Conservation (phyloP, 352 stramenopile species). For the Phytopythium ostracodes region DNA sequence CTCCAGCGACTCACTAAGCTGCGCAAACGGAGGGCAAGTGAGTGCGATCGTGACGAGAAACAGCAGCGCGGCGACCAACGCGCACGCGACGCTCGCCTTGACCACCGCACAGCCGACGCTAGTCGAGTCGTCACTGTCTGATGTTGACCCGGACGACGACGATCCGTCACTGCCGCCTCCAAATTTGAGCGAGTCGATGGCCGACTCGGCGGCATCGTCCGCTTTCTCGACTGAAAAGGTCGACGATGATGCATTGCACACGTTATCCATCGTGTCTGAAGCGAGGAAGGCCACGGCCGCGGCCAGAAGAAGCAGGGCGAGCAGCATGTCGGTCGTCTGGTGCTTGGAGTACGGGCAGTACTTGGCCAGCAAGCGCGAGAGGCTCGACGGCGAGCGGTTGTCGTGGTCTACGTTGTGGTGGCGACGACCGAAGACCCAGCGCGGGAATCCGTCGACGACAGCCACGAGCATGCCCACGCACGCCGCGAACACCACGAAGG, state of each 20-base stretch:
- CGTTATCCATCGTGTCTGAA: constrained; percentile 4
- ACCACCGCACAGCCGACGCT: neutral
- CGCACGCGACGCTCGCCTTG: constrained; percentile 10
- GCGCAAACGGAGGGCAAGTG: constrained; percentile 10
- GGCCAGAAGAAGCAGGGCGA: constrained; percentile 1
- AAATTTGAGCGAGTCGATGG: constrained; percentile 4
- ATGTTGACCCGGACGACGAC: neutral
- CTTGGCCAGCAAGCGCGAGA: neutral
- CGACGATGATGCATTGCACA: neutral
- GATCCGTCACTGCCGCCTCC: constrained; percentile 8
- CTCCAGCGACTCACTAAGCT: neutral
- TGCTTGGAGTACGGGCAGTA: constrained; percentile 5
- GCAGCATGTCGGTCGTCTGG: constrained; percentile 3
- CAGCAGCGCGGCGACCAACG: constrained; percentile 8
- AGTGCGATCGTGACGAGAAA: constrained; percentile 21
- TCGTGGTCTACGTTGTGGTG: neutral
- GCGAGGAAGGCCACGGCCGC: constrained; percentile 5
- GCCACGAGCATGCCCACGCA: constrained; percentile 2
- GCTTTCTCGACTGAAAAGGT: neutral
- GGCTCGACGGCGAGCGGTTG: neutral
- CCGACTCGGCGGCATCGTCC: constrained; percentile 4
- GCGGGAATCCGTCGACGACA: neutral
- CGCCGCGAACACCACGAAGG: constrained; percentile 2
- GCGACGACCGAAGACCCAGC: neutral
- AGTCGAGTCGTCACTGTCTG: neutral